Percentiles rank a stretch among this genome's conserved stretches.
These are phyloP conservation scores for Poa pratensis DNA, from an alignment of 176 grass and related monocot genomes.

Conservation along the genomic window DNA sequence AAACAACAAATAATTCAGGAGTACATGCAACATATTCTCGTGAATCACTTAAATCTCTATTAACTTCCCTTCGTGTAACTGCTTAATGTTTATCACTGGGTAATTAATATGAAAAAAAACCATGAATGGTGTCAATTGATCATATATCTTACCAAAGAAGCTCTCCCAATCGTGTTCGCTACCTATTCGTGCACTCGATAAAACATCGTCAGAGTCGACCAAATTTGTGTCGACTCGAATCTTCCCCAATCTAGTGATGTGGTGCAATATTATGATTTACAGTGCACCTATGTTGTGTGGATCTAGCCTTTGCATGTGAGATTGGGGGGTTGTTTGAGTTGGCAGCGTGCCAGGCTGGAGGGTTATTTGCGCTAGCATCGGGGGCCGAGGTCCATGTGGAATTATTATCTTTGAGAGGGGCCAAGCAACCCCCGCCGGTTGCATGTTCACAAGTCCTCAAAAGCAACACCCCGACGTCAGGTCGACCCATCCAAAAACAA, in stretches of 20 bases:
- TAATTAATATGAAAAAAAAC: too few species aligned
- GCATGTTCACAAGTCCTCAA: slow-evolving; percentile 29
- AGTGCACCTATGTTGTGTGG: not conserved
- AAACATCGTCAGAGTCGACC: not conserved
- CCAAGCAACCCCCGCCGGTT: slow-evolving; percentile 40
- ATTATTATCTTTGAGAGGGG: slow-evolving; percentile 27
- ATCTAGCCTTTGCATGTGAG: slow-evolving; percentile 8
- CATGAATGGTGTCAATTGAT: not conserved
- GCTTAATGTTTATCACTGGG: too few species aligned
- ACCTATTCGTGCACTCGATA: not conserved
- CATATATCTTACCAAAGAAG: not conserved
- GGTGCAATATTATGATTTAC: not conserved
- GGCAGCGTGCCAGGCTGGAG: slow-evolving; percentile 49
- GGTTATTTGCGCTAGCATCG: slow-evolving; percentile 36
- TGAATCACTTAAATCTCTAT: not conserved
- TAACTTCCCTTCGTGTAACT: not conserved
- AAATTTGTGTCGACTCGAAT: too few species aligned
- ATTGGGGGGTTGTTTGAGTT: slow-evolving; percentile 13
- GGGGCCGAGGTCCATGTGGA: slow-evolving; percentile 5
- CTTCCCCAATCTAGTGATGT: not conserved
- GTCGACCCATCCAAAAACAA: too few species aligned
- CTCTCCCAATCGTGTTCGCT: not conserved
- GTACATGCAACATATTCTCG: not conserved
- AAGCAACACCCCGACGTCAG: slow-evolving; percentile 19
- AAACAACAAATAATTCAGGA: not conserved